phyloP scores from a whole-genome alignment of 805 yeast genomes.

The Saccharomycopsis microspora region DNA sequence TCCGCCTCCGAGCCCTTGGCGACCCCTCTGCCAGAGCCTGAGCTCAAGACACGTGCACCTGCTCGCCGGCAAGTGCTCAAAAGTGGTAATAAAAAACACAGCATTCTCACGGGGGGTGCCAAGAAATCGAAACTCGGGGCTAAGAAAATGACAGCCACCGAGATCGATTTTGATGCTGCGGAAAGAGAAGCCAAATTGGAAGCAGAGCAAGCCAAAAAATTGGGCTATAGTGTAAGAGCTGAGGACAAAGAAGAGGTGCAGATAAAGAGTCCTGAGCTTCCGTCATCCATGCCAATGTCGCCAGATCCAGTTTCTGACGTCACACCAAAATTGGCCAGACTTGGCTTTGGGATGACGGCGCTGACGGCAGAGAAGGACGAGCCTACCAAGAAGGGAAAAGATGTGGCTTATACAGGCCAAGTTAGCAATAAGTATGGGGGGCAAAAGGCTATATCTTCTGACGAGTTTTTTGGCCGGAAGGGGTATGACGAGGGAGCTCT shows the following conservation, averaged over 20 bases:
- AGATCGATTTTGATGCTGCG: slow-evolving; percentile 51
- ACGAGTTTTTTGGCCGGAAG: slow-evolving; percentile 86
- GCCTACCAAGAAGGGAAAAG: slow-evolving; percentile 21
- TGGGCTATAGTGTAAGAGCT: slow-evolving; percentile 30
- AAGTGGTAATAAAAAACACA: slow-evolving; percentile 25
- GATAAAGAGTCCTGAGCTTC: slow-evolving; percentile 4
- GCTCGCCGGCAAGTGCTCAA: slow-evolving; percentile 16
- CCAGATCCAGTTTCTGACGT: slow-evolving; percentile 29
- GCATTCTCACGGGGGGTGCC: slow-evolving; percentile 37
- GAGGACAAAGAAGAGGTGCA: slow-evolving; percentile 16
- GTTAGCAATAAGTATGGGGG: slow-evolving; percentile 69
- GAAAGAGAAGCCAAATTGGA: slow-evolving; percentile 78
- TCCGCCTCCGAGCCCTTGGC: slow-evolving; percentile 36
- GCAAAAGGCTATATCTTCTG: slow-evolving; percentile 93
- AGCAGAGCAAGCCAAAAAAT: slow-evolving; percentile 45
- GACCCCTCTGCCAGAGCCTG: slow-evolving; percentile 19
- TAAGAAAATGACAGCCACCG: slow-evolving; percentile 40
- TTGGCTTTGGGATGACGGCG: slow-evolving; percentile 86
- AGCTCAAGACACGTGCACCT: slow-evolving; percentile 5
- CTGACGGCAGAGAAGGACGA: slow-evolving; percentile 37
- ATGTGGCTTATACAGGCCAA: slow-evolving; percentile 60
- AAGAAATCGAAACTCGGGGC: slow-evolving; percentile 50
- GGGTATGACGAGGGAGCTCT: slow-evolving; percentile 67
- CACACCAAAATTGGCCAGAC: slow-evolving; percentile 63
- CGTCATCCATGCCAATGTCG: slow-evolving; percentile 8